A percentile compares a stretch with the other conserved stretches of the same genome.
Conservation (phyloP, 2,329 filamentous ascomycete genomes). For the Hirsutella thompsonii region DNA sequence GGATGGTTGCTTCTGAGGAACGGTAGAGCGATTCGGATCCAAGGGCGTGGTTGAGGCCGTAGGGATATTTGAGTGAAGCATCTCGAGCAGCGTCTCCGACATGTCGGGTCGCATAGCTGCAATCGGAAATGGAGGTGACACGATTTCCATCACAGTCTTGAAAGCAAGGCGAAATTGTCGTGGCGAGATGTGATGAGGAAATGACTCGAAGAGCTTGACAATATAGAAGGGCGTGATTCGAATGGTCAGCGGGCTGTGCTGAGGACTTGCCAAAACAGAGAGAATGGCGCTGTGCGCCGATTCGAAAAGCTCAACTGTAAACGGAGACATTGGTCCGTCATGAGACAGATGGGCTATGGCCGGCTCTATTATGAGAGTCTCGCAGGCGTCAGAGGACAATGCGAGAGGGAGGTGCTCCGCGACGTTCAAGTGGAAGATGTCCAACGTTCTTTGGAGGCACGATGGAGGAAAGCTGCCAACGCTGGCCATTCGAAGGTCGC, state of each 20-base stretch:
- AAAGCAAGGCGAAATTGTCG: constrained; percentile 84
- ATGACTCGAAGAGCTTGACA: constrained; percentile 65
- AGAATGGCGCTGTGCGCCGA: constrained; percentile 75
- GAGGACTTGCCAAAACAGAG: constrained; percentile 66
- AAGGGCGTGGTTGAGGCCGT: constrained; percentile 32
- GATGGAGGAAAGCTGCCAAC: constrained; percentile 15
- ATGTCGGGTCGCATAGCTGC: constrained; percentile 62
- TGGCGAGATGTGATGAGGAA: constrained; percentile 64
- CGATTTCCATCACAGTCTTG: constrained; percentile 70
- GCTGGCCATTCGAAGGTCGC: constrained; percentile 37
- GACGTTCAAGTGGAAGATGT: constrained; percentile 79
- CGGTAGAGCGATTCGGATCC: constrained; percentile 23
- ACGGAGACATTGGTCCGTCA: constrained; percentile 27
- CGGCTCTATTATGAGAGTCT: constrained; percentile 60
- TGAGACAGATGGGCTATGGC: constrained; percentile 59
- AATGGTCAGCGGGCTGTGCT: constrained; percentile 58
- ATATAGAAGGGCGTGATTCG: constrained; percentile 73
- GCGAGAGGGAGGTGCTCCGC: constrained; percentile 71
- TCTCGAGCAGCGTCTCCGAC: constrained; percentile 70
- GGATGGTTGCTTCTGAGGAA: constrained; percentile 6
- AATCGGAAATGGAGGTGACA: constrained; percentile 66
- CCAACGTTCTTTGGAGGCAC: constrained; percentile 54
- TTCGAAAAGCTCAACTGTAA: constrained; percentile 58
- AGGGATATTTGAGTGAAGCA: constrained; percentile 50
- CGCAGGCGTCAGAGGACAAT: constrained; percentile 53